A percentile compares a stretch with the other conserved stretches of the same genome.
Conservation (phyloP, 306 rosid genomes). For the Castanopsis chinensis region DNA sequence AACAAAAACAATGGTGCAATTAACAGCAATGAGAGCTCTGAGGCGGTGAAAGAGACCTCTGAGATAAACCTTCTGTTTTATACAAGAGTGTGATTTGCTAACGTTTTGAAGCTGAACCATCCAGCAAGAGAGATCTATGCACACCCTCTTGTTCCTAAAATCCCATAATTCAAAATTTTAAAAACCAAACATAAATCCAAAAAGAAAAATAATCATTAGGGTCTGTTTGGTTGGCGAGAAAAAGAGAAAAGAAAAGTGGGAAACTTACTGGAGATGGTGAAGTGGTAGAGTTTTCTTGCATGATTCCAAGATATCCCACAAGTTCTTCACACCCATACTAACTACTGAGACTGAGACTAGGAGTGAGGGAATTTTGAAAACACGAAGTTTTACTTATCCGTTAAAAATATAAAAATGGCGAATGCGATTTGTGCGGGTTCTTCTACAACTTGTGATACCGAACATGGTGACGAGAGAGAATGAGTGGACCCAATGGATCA, state of each 20-base stretch:
- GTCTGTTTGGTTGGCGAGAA: not conserved
- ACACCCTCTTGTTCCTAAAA: slow-evolving; percentile 70
- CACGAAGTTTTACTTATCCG: not conserved
- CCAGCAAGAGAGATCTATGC: slow-evolving; percentile 91
- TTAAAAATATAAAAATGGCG: not conserved
- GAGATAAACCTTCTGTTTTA: slow-evolving; percentile 56
- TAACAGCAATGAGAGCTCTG: slow-evolving; percentile 74
- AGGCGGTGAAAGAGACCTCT: slow-evolving; percentile 76
- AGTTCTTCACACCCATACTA: slow-evolving; percentile 69
- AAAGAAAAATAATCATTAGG: not conserved
- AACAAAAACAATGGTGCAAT: slow-evolving; percentile 66
- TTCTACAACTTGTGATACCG: too few species aligned
- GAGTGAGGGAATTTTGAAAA: not conserved
- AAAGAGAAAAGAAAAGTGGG: not conserved
- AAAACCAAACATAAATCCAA: not conserved
- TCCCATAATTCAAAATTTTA: slow-evolving; percentile 25
- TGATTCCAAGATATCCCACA: slow-evolving; percentile 81
- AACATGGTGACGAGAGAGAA: too few species aligned
- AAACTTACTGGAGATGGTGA: slow-evolving; percentile 56
- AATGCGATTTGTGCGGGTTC: too few species aligned
- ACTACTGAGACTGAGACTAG: not conserved
- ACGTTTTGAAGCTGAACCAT: slow-evolving; percentile 72
- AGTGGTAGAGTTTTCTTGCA: slow-evolving; percentile 89
- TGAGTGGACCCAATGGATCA: too few species aligned
- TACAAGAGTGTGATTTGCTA: slow-evolving; percentile 49